A percentile compares a stretch with the other conserved stretches of the same genome.
These are phyloP conservation scores for Physaria fendleri DNA, from an alignment of 345 rosid genomes.

Conservation along the genomic window DNA sequence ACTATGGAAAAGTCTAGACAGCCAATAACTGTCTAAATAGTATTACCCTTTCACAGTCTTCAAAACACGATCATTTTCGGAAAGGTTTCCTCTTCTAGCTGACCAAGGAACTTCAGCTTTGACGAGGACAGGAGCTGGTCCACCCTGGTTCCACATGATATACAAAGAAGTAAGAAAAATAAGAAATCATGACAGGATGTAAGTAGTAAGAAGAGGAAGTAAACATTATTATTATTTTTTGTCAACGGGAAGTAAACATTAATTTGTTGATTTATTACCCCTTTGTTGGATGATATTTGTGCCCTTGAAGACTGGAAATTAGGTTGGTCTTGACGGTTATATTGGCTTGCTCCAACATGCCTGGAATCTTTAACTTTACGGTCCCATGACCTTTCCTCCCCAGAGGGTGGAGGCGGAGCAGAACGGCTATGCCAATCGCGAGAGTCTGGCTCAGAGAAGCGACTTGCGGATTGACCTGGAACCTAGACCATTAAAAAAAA, in stretches of 20 bases:
- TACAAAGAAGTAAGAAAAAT: background rate
- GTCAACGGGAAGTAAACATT: background rate
- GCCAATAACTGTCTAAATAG: no score
- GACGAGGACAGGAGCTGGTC: conserved; percentile 48
- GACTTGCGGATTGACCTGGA: conserved; percentile 17
- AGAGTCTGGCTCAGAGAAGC: conserved; percentile 54
- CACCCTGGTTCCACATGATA: conserved; percentile 40
- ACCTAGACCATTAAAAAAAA: conserved; percentile 8
- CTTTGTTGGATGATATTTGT: conserved; percentile 45
- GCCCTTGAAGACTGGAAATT: conserved; percentile 37
- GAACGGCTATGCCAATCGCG: conserved; percentile 77
- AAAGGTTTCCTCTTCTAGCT: conserved; percentile 47
- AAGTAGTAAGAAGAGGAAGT: background rate
- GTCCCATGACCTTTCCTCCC: conserved; percentile 67
- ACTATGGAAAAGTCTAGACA: no score
- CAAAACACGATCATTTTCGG: conserved; percentile 50
- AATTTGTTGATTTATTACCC: conserved; percentile 29
- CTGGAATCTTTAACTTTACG: conserved; percentile 44
- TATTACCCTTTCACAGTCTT: conserved; percentile 73
- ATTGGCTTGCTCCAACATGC: conserved; percentile 32
- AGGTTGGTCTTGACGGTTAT: conserved; percentile 39
- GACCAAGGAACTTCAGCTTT: conserved; percentile 81
- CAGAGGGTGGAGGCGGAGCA: conserved; percentile 33
- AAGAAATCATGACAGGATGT: conserved; percentile 1
- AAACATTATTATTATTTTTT: no score